A percentile compares a stretch with the other conserved stretches of the same genome.
phyloP scores from a whole-genome alignment of 441 rosid species.

The Brassica balearica region DNA sequence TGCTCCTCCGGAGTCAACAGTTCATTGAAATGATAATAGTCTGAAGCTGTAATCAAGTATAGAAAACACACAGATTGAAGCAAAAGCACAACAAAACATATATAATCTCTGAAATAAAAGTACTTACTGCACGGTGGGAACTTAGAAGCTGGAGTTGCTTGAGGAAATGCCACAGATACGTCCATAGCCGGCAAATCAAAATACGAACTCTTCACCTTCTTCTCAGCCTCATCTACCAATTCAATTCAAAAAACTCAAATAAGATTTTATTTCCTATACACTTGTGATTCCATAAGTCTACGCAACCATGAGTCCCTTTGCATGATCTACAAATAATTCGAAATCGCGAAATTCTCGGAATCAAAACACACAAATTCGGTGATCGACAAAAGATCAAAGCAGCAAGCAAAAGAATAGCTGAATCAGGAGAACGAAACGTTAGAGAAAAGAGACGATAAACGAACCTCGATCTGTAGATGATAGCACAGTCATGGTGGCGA shows the following conservation, averaged over 20 bases:
- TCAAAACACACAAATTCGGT: too few species aligned
- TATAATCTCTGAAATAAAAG: conserved; percentile 4
- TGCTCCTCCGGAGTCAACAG: conserved; percentile 83
- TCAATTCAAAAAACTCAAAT: not conserved
- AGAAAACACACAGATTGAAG: not conserved
- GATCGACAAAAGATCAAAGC: not conserved
- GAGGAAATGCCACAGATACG: conserved; percentile 85
- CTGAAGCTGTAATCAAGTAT: conserved; percentile 61
- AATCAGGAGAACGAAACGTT: conserved; percentile 15
- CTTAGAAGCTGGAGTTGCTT: conserved; percentile 84
- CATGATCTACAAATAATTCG: conserved; percentile 10
- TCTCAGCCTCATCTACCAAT: too few species aligned
- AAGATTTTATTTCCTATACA: not conserved
- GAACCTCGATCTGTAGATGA: conserved; percentile 41
- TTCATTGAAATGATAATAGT: conserved; percentile 79
- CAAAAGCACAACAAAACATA: conserved; percentile 2
- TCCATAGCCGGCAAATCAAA: conserved; percentile 75
- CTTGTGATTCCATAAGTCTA: not conserved
- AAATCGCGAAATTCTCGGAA: not conserved
- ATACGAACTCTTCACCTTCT: conserved; percentile 39
- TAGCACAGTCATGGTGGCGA: conserved; percentile 32
- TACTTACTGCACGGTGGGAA: conserved; percentile 83
- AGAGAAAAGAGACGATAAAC: conserved; percentile 2
- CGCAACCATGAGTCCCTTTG: not conserved
- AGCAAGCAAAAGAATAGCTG: conserved; percentile 13